Conservation (phyloP, 192 early-diverging fungal genomes). For the Entomortierella lignicola region DNA sequence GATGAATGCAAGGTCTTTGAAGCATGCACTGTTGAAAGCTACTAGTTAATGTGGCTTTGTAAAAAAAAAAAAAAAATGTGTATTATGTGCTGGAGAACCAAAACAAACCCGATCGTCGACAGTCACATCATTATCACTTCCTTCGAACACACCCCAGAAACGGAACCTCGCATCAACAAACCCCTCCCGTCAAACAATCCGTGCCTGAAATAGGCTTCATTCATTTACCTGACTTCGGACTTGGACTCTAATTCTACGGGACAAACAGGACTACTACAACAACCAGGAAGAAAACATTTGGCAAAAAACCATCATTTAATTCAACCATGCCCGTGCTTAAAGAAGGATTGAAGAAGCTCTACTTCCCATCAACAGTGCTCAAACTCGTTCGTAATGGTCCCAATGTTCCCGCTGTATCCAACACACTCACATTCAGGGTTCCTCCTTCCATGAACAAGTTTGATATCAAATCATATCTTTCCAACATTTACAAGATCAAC, state of each 20-base stretch:
- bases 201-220: too few relatives aligned
- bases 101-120: slow-evolving; percentile 1
- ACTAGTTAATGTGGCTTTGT: slow-evolving; percentile 10
- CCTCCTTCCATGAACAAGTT: slow-evolving; percentile 94
- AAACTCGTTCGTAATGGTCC: slow-evolving; percentile 78
- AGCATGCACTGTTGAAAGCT: neutral
- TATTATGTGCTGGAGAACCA: neutral
- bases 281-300: too few relatives aligned
- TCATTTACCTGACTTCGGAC: too few relatives aligned
- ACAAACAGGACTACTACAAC: too few relatives aligned
- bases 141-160: neutral
- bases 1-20: slow-evolving; percentile 2
- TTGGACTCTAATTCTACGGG: too few relatives aligned
- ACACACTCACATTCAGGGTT: slow-evolving; percentile 92
- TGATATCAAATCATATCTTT: slow-evolving; percentile 89
- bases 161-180: neutral
- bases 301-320: too few relatives aligned
- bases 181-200: too few relatives aligned
- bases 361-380: slow-evolving; percentile 89
- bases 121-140: slow-evolving; percentile 24
- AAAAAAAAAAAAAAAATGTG: slow-evolving; percentile 15
- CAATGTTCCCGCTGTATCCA: slow-evolving; percentile 72
- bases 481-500: slow-evolving; percentile 84
- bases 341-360: slow-evolving; percentile 72
- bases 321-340: slow-evolving; percentile 32